Evolutionary conservation across 108 stramenopile genomes (phyloP), one percentile per base, ranked within the genome.

Genomic region (Licmophora abbreviata): DNA sequence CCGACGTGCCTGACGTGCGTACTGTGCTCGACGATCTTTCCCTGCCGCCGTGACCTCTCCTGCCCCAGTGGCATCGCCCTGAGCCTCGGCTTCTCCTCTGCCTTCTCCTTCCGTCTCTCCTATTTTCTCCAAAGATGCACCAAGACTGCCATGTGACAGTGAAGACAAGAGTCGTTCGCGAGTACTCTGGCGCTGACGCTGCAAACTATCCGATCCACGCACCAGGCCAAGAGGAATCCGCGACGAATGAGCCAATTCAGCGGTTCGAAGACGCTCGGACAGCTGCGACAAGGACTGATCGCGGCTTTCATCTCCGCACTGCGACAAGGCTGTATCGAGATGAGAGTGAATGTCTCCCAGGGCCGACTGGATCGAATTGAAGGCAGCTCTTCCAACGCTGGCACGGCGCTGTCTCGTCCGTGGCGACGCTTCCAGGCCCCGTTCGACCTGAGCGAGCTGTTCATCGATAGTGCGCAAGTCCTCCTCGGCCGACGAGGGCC

Each of bases 201-300:
- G 52, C 32, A 49, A 54, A 21, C 38, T 20, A 44, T 31, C 35
- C 24, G 49, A 32, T 21, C 31, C 23, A 20, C 51, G 63, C 54
- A 82, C 41, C 36, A 77, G 33, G 4, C 58, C 48, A 35, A 80
- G 35, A 2, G 83, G 83, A 15, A 72, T 59, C 30, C 66, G 73
- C 14, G 65, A 54, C 18, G 76, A 75, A 61, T 77, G 79, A 0
- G 83, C 69, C 18, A 54, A 54, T 26, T 80, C 76, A 1, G 79
- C 61, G 35, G 64, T 63, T 29, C 56, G 50, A 14, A 84, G 52
- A 26, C 83, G 66, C 25, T 77, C 69, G 18, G 63, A 61, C 12
- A 81, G 52, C 35, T 62, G 57, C 18, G 18, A 20, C 38, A 40
- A 40, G 38, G 38, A 40, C 15, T 37, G 24, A 29, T 22, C 23